Base-by-base conservation (phyloP, 1,284 basidiomycete genomes). In the Ustilago lituana region DNA sequence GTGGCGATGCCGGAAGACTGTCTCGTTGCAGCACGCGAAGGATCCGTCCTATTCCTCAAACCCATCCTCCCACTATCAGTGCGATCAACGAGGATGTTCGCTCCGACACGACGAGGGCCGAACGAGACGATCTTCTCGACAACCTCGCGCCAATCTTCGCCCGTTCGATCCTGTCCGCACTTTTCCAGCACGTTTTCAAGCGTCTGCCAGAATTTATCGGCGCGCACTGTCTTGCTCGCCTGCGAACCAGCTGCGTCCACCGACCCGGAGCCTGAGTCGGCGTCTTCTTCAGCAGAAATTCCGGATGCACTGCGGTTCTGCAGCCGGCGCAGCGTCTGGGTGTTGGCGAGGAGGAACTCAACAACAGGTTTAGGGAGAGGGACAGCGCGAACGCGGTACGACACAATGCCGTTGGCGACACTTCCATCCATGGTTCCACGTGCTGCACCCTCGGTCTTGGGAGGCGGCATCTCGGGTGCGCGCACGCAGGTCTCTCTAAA, bases 401-500 rank as follows among this genome's bases (percentile, higher is more conserved):
- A 88, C 26, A 95, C 88, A 8, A 91, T 85, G 41, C 89, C 88
- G 40, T 90, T 88, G 22, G 88, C 86, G 39, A 90, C 88, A 0
- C 86, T 83, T 1, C 90, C 89, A 40, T 87, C 85, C 23, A 94
- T 86, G 0, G 92, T 93, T 14, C 95, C 95, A 23, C 95, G 87
- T 9, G 86, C 84, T 0, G 88, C 88, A 73, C 88, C 88, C 9
- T 84, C 80, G 1, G 88, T 90, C 82, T 93, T 97, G 0, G 90
- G 89, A 5, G 91, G 89, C 1, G 89, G 87, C 93, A 98, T 96
- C 74, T 98, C 93, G 27, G 61, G 57, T 8, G 62, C 79, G 4
- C 70, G 60, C 27, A 97, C 87, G 0, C 93, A 92, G 0, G 95
- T 98, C 84, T 98, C 96, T 41, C 96, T 87, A 85, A 98, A 99